Percentiles rank a stretch among this genome's conserved stretches.
phyloP scores from a whole-genome alignment of 352 stramenopile species.

The Globisporangium splendens region DNA sequence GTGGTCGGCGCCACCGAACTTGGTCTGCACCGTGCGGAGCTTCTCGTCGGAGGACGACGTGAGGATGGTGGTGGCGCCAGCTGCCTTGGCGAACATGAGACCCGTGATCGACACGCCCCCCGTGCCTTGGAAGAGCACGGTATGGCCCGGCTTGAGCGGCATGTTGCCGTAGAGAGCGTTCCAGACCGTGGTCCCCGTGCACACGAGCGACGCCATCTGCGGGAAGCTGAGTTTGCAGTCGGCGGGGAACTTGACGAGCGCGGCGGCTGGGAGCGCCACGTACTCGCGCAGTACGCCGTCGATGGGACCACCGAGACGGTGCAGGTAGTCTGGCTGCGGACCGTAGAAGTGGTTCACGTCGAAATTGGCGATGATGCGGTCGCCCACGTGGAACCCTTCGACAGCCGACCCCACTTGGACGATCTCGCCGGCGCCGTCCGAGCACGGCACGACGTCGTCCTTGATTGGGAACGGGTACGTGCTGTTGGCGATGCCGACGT shows the following conservation, averaged over 20 bases:
- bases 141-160: conserved; percentile 2
- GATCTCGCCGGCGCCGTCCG: neutral
- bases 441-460: no score
- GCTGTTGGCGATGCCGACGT: no score
- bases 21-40: conserved; percentile 16
- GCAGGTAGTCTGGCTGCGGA: conserved; percentile 8
- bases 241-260: conserved; percentile 23
- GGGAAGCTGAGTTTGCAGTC: conserved; percentile 21
- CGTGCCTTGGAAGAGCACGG: conserved; percentile 20
- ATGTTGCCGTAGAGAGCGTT: conserved; percentile 23
- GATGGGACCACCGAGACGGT: conserved; percentile 21
- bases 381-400: conserved; percentile 12
- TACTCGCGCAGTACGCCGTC: conserved; percentile 27
- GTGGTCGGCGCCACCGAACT: conserved; percentile 22
- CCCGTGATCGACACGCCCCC: conserved; percentile 25
- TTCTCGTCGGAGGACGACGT: no score
- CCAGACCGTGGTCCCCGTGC: conserved; percentile 24
- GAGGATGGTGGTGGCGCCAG: no score
- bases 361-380: conserved; percentile 29
- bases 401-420: conserved; percentile 19
- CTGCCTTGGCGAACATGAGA: conserved; percentile 3
- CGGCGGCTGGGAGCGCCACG: conserved; percentile 15
- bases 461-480: no score
- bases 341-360: conserved; percentile 20
- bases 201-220: conserved; percentile 25